Conservation (phyloP, 202 grass and related monocot species). For the Panicum hallii region DNA sequence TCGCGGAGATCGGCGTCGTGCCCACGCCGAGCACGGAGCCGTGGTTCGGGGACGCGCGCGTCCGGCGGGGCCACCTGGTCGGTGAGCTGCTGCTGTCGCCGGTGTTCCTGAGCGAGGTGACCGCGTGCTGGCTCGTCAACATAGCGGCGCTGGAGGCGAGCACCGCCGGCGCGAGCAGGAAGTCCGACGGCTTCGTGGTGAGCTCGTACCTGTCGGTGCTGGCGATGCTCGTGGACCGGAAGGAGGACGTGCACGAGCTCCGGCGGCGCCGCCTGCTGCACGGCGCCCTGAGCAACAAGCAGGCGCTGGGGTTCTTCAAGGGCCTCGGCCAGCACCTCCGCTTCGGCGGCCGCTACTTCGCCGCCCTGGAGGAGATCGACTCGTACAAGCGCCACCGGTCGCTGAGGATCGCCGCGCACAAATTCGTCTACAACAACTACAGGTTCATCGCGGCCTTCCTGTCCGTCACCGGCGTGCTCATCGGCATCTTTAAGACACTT, state of each 20-base stretch:
- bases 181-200: not conserved
- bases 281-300: not conserved
- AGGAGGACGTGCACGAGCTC: conserved; percentile 9
- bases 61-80: fast-evolving
- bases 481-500: conserved; percentile 1
- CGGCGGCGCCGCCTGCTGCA: not conserved
- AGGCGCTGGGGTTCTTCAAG: conserved; percentile 5
- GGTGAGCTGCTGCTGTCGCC: not conserved
- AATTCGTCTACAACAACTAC: conserved; percentile 4
- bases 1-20: not conserved
- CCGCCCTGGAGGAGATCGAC: not conserved
- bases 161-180: not conserved
- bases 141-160: conserved; percentile 2
- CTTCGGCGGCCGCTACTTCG: not conserved
- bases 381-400: not conserved
- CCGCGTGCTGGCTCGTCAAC: conserved; percentile 24
- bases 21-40: not conserved
- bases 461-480: not conserved
- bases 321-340: not conserved
- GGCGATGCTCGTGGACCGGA: conserved; percentile 13
- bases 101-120: not conserved
- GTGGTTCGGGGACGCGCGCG: not conserved
- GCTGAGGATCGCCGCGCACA: not conserved
- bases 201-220: not conserved
- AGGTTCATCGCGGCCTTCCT: not conserved